Percentiles rank a stretch among this genome's conserved stretches.
phyloP scores from a whole-genome alignment of 768 basidiomycete genomes.

The Postia placenta region DNA sequence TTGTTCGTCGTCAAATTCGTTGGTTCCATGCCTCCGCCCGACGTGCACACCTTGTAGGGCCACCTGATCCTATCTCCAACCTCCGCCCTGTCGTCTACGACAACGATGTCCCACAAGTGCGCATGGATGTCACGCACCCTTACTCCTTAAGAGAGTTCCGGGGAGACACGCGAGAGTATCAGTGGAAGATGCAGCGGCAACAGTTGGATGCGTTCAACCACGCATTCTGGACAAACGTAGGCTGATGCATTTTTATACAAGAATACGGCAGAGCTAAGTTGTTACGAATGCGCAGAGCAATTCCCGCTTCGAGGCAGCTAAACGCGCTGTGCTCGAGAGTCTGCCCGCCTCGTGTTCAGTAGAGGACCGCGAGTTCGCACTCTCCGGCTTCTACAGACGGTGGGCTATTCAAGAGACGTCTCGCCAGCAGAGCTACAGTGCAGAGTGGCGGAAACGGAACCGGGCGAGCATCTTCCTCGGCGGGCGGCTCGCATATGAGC shows the following conservation, averaged over 20 bases:
- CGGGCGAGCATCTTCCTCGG: conserved; percentile 49
- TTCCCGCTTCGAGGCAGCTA: conserved; percentile 69
- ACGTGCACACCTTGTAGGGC: conserved; percentile 46
- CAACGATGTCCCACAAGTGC: conserved; percentile 35
- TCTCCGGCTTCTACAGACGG: conserved; percentile 66
- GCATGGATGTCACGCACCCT: conserved; percentile 40
- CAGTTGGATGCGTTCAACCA: conserved; percentile 73
- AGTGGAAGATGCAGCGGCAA: conserved; percentile 65
- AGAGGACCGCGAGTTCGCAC: conserved; percentile 57
- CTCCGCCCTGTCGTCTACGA: conserved; percentile 77
- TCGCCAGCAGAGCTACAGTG: conserved; percentile 53
- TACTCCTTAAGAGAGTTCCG: conserved; percentile 76
- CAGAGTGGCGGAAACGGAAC: conserved; percentile 64
- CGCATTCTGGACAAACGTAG: conserved; percentile 74
- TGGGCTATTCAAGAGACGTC: conserved; percentile 69
- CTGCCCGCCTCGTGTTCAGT: conserved; percentile 45
- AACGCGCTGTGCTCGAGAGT: conserved; percentile 48
- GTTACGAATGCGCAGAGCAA: conserved; percentile 51
- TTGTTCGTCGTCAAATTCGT: conserved; percentile 5
- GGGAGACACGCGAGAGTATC: conserved; percentile 46
- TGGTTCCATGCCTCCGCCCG: conserved; percentile 11
- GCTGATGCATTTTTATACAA: conserved; percentile 21
- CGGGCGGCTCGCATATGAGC: conserved; percentile 45
- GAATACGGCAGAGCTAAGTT: neutral
- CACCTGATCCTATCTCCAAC: conserved; percentile 74